Conservation (phyloP, 345 rosid species). For the Hibiscus tridactylites region DNA sequence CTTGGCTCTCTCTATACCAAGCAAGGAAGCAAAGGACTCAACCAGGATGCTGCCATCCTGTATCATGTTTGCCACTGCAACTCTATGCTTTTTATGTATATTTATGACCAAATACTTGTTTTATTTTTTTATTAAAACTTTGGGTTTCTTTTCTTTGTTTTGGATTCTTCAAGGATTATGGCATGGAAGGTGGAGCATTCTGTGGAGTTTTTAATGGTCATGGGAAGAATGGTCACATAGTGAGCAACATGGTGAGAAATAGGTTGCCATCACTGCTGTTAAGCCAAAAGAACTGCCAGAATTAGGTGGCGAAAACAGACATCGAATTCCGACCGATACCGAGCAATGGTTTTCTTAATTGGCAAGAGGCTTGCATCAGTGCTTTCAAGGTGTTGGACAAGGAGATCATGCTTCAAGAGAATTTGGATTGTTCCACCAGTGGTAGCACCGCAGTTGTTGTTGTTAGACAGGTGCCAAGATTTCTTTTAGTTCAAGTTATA, state of each 20-base stretch:
- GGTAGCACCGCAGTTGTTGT: constrained; percentile 82
- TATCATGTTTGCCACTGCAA: no score
- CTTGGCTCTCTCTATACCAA: constrained; percentile 49
- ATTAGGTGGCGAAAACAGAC: not conserved
- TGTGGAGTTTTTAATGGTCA: constrained; percentile 89
- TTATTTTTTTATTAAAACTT: not conserved
- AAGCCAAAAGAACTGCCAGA: constrained; percentile 28
- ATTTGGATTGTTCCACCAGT: constrained; percentile 56
- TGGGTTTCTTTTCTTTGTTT: not conserved
- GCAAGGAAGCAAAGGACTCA: constrained; percentile 65
- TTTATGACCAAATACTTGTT: not conserved
- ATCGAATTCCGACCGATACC: not conserved
- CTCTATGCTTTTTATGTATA: not conserved
- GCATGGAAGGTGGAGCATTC: constrained; percentile 43
- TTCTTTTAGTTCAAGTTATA: not conserved
- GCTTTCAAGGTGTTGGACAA: constrained; percentile 67
- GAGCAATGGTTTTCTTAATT: constrained; percentile 18
- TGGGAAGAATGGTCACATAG: constrained; percentile 64
- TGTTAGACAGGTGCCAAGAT: constrained; percentile 39
- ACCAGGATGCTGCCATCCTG: constrained; percentile 78
- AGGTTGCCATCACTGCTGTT: constrained; percentile 51
- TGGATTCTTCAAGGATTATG: constrained; percentile 41
- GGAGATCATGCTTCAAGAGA: constrained; percentile 51
- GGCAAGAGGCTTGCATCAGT: constrained; percentile 39
- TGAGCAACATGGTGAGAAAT: constrained; percentile 62